Percentiles rank a stretch among this genome's conserved stretches.
These are phyloP conservation scores for Ustilago cynodontis DNA, from an alignment of 1,284 basidiomycete genomes.

Conservation along the genomic window DNA sequence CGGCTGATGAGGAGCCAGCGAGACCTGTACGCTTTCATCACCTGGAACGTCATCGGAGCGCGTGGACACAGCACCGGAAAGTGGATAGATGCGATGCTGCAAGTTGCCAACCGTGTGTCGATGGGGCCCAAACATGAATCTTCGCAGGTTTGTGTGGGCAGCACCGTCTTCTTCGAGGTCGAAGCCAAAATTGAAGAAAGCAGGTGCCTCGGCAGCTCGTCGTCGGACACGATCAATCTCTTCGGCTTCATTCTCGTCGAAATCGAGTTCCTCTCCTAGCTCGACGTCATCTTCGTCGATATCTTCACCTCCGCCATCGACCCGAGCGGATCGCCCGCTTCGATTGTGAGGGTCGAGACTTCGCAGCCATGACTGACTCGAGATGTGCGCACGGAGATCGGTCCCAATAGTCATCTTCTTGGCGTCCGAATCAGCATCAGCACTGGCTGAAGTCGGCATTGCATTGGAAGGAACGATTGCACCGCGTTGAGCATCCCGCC, in stretches of 20 bases:
- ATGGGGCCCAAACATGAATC: conserved; percentile 13
- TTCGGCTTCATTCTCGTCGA: conserved; percentile 26
- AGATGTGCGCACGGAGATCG: conserved; percentile 25
- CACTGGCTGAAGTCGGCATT: background rate
- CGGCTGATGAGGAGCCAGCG: conserved; percentile 15
- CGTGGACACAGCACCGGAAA: conserved; percentile 8
- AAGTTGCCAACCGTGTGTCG: conserved; percentile 3
- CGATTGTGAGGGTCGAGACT: conserved; percentile 18
- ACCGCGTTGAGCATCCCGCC: conserved; percentile 25
- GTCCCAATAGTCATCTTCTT: background rate
- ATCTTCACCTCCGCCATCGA: background rate
- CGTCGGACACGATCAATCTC: conserved; percentile 27
- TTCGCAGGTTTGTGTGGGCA: conserved; percentile 3
- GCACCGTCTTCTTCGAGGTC: conserved; percentile 34
- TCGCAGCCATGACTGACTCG: conserved; percentile 36
- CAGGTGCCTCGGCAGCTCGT: conserved; percentile 20
- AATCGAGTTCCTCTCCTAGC: background rate
- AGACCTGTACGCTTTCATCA: conserved; percentile 16
- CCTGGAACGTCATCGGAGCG: conserved; percentile 7
- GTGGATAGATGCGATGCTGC: conserved; percentile 8
- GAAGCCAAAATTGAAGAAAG: conserved; percentile 36
- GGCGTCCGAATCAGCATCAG: background rate
- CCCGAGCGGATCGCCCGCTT: background rate
- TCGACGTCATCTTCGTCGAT: conserved; percentile 11
- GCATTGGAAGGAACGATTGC: background rate